Evolutionary conservation across 805 yeast genomes (phyloP), one percentile per base, ranked within the genome.

Genomic region (Huiozyma sinensis): DNA sequence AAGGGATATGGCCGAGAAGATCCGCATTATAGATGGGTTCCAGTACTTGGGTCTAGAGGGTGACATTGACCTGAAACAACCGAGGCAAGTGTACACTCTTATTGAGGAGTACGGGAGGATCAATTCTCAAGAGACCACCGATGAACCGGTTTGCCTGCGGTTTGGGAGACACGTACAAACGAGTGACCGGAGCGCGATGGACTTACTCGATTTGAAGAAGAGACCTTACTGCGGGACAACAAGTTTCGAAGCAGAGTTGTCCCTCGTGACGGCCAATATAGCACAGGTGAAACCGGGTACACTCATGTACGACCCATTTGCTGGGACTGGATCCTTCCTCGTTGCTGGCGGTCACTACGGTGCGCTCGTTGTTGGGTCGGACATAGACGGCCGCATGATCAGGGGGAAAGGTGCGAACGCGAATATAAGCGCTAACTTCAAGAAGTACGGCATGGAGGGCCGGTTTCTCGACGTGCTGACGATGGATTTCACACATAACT

Each of bases 401-500:
- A 76, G 78, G 47, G 97, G 97, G 1, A 68, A 69, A 47, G 74
- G 76, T 38, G 72, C 72, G 28, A 45, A 52, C 31, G 50, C 50
- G 13, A 50, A 57, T 40, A 77, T 84, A 39, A 58, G 57, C 6
- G 68, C 77, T 13, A 90, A 90, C 63, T 89, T 88, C 67, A 65
- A 75, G 49, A 85, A 87, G 60, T 90, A 90, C 59, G 70, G 72
- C 2, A 77, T 84, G 1, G 50, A 70, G 2, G 53, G 66, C 2
- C 67, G 70, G 38, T 83, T 80, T 53, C 61, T 88, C 43, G 97
- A 89, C 58, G 81, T 83, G 0, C 52, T 86, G 52, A 81, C 94
- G 11, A 85, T 92, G 92, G 98, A 92, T 65, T 92, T 92, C 63
- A 92, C 97, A 2, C 88, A 92, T 60, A 83, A 83, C 60, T 82